Evolutionary conservation across 352 stramenopile genomes (phyloP).

Genomic region (Globisporangium okanoganense): DNA sequence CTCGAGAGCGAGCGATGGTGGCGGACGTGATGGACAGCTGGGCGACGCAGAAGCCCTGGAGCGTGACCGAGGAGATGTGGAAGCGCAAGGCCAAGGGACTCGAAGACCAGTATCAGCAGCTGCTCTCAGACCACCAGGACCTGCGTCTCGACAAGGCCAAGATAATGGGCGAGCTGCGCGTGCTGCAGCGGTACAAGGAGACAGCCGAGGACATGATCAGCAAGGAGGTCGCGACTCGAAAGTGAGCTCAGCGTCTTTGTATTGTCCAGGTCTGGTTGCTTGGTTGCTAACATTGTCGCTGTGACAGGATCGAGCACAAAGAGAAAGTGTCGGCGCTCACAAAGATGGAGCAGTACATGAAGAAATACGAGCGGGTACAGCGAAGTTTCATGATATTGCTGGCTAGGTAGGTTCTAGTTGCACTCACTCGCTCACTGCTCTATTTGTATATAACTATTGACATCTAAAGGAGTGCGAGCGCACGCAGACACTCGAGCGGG

Average conservation of each 20-base stretch:
- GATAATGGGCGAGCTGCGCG: slow-evolving; percentile 56
- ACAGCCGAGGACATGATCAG: slow-evolving; percentile 61
- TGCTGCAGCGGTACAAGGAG: slow-evolving; percentile 75
- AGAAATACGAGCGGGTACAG: slow-evolving; percentile 69
- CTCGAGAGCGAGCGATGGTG: slow-evolving; percentile 16
- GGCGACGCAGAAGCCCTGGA: slow-evolving; percentile 54
- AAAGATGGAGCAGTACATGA: slow-evolving; percentile 76
- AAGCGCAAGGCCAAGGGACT: slow-evolving; percentile 67
- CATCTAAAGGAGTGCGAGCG: slow-evolving; percentile 45
- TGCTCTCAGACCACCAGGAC: slow-evolving; percentile 67
- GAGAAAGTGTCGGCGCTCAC: slow-evolving; percentile 59
- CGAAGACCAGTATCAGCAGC: slow-evolving; percentile 64
- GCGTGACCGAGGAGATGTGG: slow-evolving; percentile 72
- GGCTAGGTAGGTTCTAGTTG: background rate
- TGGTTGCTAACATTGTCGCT: background rate
- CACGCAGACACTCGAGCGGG: slow-evolving; percentile 49
- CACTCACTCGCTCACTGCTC: background rate
- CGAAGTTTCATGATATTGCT: background rate
- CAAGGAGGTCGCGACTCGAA: slow-evolving; percentile 45
- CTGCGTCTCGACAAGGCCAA: slow-evolving; percentile 66
- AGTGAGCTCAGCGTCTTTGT: slow-evolving; percentile 25
- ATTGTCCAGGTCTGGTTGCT: background rate
- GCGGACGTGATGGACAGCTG: slow-evolving; percentile 49
- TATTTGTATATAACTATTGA: background rate
- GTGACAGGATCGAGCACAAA: slow-evolving; percentile 53